Base-by-base conservation (phyloP, 768 basidiomycete genomes). In the Tulasnella sp. region DNA sequence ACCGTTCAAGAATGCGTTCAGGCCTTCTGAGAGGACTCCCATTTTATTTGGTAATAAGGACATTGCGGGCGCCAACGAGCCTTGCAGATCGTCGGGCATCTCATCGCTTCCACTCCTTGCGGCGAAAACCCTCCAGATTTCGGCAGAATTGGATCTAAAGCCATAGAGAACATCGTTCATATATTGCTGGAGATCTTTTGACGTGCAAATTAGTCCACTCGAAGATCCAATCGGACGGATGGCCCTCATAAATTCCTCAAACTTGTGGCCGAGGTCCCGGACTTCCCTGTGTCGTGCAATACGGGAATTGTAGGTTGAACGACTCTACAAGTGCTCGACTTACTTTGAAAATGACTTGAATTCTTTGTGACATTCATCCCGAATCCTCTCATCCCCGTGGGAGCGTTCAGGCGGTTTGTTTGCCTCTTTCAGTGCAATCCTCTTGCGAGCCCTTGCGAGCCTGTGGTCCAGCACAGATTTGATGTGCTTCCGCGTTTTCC, bases 201-300 rank as follows among this genome's bases (percentile, higher is more conserved):
- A 88, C 18, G 91, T 92, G 18, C 91, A 91, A 7, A 93, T 86
- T 75, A 93, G 91, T 11, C 91, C 92, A 29, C 92, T 91, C 9
- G 92, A 93, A 77, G 90, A 91, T 35, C 92, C 92, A 0, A 93
- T 86, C 81, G 92, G 92, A 51, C 92, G 89, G n/a, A 91, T 88
- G 18, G 92, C 91, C 81, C 92, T 91, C 46, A 90, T 89, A 82
- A 93, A 93, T 82, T 90, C 92, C 69, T 91, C 88, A 18, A 93
- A 87, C 90, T 92, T 90, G 83, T 88, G 89, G 83, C 92, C 91
- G 16, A 92, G 85, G 78, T 87, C 88, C 75, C 88, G 88, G 75
- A 91, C 86, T 46, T 87, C 86, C 82, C 91, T 91, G 70, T 2
- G 16, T 39, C 46, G 51, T n/a, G 23, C 44, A n/a, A 39, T 9